Evolutionary conservation across 176 grass and related monocot species (phyloP), one percentile per base, ranked within the genome.

Genomic region (Otatea glauca): DNA sequence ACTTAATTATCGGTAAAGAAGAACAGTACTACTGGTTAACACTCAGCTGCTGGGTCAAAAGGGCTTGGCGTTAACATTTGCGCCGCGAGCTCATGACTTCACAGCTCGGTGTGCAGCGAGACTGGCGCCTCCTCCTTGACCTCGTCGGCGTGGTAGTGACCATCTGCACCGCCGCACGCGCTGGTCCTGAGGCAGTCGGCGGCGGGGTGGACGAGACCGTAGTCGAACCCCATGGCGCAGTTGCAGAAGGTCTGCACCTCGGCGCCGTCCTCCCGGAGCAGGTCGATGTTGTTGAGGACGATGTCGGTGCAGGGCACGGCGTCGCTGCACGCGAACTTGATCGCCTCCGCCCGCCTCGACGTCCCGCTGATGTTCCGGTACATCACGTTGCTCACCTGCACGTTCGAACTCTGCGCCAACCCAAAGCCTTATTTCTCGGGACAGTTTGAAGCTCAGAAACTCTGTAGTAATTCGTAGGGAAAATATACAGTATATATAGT

Each of bases 311-410:
- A 98, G 0, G 95, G 95, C 58, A 83, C 92, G 16, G 91, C 87
- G 81, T 98, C 92, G 75, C 95, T 93, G 89, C 95, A 98, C 0
- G 95, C 95, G 72, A 98, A 88, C 82, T 55, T 83, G 82, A 98
- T 98, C 0, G 91, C 95, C 39, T 90, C 81, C 0, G 87, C 82
- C 9, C 72, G 53, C 32, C 78, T 79, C 45, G 92, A 85, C 10
- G 87, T 95, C 12, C 92, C 95, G 53, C 35, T 85, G 88, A 98
- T 95, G 84, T 95, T 90, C 53, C 74, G 80, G 91, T 85, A 98
- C 29, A 65, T 38, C 29, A 98, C 85, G 76, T 83, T 69, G 71
- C 87, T 86, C 15, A 97, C 92, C 39, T 68, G 67, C 67, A 97
- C 95, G 6, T 76, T 85, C 17, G 87, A 90, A 25, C 45, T 88